Evolutionary conservation across 805 yeast genomes (phyloP).

Genomic region (Candida pseudofarinosa): DNA sequence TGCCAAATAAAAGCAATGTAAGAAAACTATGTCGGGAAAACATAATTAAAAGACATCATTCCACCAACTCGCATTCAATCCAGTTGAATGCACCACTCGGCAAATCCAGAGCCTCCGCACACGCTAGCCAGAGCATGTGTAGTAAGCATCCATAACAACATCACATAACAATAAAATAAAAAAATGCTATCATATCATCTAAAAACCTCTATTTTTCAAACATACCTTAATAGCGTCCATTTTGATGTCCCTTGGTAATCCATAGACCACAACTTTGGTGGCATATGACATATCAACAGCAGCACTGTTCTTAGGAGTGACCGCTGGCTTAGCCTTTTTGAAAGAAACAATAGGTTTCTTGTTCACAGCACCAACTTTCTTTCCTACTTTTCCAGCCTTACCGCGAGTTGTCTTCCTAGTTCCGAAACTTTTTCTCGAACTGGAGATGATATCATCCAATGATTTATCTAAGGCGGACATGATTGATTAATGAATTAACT

Average conservation of each 20-base stretch:
- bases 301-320: constrained; percentile 11
- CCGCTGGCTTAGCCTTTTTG: constrained; percentile 21
- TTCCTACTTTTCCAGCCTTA: constrained; percentile 32
- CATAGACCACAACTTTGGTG: constrained; percentile 80
- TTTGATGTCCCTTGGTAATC: constrained; percentile 82
- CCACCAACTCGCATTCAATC: background rate
- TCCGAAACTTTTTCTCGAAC: constrained; percentile 37
- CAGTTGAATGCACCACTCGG: background rate
- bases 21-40: too few species aligned
- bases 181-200: background rate
- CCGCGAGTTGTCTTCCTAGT: constrained; percentile 20
- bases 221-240: constrained; percentile 84
- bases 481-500: constrained; percentile 1
- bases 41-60: too few species aligned
- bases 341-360: constrained; percentile 30
- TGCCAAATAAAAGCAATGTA: too few species aligned
- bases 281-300: constrained; percentile 51
- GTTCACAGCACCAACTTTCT: constrained; percentile 28
- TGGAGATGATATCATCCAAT: constrained; percentile 87
- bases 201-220: constrained; percentile 19
- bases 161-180: constrained; percentile 3
- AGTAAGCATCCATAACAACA: constrained; percentile 1
- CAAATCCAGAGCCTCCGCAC: background rate
- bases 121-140: background rate
- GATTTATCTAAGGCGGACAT: constrained; percentile 91